Evolutionary conservation across 2,329 filamentous ascomycete species (phyloP), one percentile per base, ranked within the genome.

Genomic region (Cercospora sesami): DNA sequence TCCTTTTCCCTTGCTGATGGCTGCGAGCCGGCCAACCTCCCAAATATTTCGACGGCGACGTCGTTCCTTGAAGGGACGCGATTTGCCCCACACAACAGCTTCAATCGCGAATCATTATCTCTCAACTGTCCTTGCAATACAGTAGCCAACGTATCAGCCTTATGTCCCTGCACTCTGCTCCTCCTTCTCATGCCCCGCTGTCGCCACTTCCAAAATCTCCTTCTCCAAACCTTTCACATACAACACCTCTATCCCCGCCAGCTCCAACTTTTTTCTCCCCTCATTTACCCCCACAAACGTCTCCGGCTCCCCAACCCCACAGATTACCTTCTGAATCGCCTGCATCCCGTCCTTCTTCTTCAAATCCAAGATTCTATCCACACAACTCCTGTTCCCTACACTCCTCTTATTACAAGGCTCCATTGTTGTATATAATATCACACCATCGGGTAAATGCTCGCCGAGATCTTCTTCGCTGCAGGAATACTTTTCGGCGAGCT

Each of bases 381-480:
- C 91, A 75, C 95, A 96, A 0, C 91, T 85, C 64, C 87, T 75
- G 75, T 94, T 93, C 4, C 91, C 91, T 74, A 89, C 92, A 62
- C 93, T 81, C 45, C 92, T 84, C 74, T 89, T 83, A 63, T 87
- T 90, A 77, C 92, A 96, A 0, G 92, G 92, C 79, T 95, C 95
- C 84, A 99, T 93, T 0, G 94, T 97, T 0, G 96, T 97, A 79
- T 97, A 98, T 12, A 99, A 85, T 4, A 87, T 84, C 1, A 86
- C 81, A 0, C 86, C 80, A 36, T 84, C 79, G 0, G 86, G 84
- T 7, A 90, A 75, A 14, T 83, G 79, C 18, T 81, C 75, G 14
- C 79, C 80, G 4, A 93, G 83, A 0, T 80, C 77, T 63, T 87
- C 86, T 71, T 91, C 89, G 0, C 83, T 69, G 42, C 72, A 74